These are phyloP conservation scores for Apiospora rasikravindrae DNA, from an alignment of 2,329 filamentous ascomycete genomes.

Conservation along the genomic window DNA sequence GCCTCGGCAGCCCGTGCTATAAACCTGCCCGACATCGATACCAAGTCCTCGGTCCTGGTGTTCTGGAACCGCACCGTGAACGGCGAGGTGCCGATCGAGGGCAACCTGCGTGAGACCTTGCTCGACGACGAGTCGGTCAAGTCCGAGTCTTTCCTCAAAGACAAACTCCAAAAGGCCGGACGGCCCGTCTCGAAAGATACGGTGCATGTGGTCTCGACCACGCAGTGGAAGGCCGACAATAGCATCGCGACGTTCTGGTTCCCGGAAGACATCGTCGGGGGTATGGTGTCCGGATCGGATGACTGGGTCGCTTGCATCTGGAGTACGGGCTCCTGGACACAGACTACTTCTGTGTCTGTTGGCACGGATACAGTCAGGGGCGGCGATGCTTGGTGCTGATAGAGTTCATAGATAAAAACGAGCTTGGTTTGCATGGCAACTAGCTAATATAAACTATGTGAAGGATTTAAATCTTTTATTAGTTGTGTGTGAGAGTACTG, in stretches of 20 bases:
- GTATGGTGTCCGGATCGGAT: slow-evolving; percentile 2
- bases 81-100: background rate
- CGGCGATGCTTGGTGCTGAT: background rate
- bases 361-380: background rate
- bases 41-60: slow-evolving; percentile 9
- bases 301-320: background rate
- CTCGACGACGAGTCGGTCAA: slow-evolving; percentile 16
- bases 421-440: too few species aligned
- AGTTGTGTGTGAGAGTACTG: too few species aligned
- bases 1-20: too few species aligned
- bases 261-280: slow-evolving; percentile 22
- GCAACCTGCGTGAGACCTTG: background rate
- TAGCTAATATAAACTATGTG: background rate
- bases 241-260: slow-evolving; percentile 26
- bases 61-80: slow-evolving; percentile 17
- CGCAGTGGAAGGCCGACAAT: slow-evolving; percentile 23
- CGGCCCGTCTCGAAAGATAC: background rate
- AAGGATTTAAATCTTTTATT: too few species aligned
- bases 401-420: too few species aligned
- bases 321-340: background rate
- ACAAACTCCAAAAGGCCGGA: background rate
- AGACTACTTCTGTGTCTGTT: background rate
- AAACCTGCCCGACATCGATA: background rate
- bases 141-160: background rate
- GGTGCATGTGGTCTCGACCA: slow-evolving; percentile 23